Conservation (phyloP, 83 land plant species). For the Diphasiastrum complanatum region DNA sequence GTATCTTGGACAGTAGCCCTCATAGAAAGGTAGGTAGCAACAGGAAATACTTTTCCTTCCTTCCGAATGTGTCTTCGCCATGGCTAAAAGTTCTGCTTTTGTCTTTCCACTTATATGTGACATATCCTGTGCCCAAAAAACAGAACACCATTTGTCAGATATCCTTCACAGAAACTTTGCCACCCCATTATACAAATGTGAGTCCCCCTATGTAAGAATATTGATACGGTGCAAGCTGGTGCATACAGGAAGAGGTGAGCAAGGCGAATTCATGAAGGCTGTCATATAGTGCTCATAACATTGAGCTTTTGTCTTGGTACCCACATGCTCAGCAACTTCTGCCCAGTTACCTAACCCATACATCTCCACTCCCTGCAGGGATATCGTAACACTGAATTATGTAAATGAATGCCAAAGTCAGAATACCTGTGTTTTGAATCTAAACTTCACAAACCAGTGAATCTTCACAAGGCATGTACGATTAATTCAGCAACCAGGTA, state of each 20-base stretch:
- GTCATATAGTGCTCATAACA: slow-evolving; percentile 74
- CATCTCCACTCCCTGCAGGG: slow-evolving; percentile 82
- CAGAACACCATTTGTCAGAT: background rate
- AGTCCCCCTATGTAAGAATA: background rate
- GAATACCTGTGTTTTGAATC: too few relatives aligned
- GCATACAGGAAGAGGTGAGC: slow-evolving; percentile 82
- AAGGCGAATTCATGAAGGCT: slow-evolving; percentile 74
- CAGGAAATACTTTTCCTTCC: slow-evolving; percentile 77
- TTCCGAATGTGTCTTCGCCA: slow-evolving; percentile 68
- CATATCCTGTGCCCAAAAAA: slow-evolving; percentile 65
- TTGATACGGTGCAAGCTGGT: background rate
- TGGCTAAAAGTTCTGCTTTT: slow-evolving; percentile 80
- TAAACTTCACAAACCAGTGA: too few relatives aligned
- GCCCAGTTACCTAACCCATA: slow-evolving; percentile 93
- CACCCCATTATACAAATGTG: background rate
- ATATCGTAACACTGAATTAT: background rate
- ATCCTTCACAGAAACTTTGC: slow-evolving; percentile 6
- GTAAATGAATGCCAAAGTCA: background rate
- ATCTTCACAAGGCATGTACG: too few relatives aligned
- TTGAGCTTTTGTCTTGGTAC: slow-evolving; percentile 70
- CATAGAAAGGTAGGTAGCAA: too few relatives aligned
- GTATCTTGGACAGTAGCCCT: too few relatives aligned
- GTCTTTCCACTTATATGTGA: slow-evolving; percentile 80
- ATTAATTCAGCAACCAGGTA: too few relatives aligned
- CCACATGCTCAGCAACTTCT: slow-evolving; percentile 97